Base-by-base conservation (phyloP, 768 basidiomycete species). In the Hemileccinum rubropunctum region DNA sequence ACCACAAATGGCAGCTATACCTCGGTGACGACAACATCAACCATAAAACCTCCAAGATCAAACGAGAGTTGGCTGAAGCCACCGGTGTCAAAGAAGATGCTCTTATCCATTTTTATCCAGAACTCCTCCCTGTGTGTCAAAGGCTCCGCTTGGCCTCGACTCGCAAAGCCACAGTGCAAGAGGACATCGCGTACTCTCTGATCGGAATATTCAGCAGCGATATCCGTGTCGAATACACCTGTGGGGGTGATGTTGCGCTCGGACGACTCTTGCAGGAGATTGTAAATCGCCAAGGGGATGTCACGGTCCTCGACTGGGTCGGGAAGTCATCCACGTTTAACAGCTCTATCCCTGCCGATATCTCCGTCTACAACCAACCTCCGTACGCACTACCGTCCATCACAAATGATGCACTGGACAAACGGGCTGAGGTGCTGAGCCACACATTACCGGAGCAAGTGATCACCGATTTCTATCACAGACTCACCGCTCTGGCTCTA, bases 231-330 rank as follows among this genome's bases (percentile, higher is more conserved):
- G 45, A 57, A 26, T 23, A 39, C 4, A 5, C 9, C n/a, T 32
- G 48, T 4, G 52, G 54, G n/a, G 21, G 27, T 6, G 48, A 50
- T 0, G 26, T 39, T 4, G 54, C 56, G 1, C 56, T 57, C 17
- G 56, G 56, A 2, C 44, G 33, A 1, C 54, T 57, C 17, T 21
- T 57, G 6, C 50, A 57, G n/a, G 58, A 60, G 30, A 38, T 44
- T 2, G 46, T 59, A 10, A 42, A 47, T 23, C 58, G 51, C 6
- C 39, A 42, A 23, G 42, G 48, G n/a, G 59, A 58, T 7, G n/a
- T 28, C 11, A 47, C 50, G 7, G 56, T 57, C n/a, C 50, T 61
- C 4, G 59, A 61, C 48, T 60, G 59, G 59, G 7, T 52, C 5
- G 59, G 59, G 20, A 15, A 34, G 12, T 14, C 56, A 21, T 61